These are phyloP conservation scores for Leccinum uliginosum DNA, from an alignment of 768 basidiomycete species.

Conservation along the genomic window DNA sequence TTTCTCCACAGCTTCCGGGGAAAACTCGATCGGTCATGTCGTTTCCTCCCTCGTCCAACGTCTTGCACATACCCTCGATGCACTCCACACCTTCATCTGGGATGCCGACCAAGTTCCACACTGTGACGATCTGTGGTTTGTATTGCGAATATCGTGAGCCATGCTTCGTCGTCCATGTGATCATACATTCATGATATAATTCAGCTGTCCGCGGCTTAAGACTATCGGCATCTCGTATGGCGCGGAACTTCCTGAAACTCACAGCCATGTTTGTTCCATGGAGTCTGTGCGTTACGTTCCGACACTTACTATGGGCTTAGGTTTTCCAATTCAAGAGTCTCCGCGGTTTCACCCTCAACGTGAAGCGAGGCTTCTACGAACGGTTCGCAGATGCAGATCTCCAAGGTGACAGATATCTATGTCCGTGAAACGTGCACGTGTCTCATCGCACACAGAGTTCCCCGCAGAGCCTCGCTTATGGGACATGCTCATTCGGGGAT, in stretches of 20 bases:
- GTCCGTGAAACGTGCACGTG: background rate
- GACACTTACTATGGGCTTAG: constrained; percentile 31
- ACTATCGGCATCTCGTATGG: constrained; percentile 63
- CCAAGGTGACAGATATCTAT: constrained; percentile 42
- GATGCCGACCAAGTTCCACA: constrained; percentile 62
- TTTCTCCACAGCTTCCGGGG: constrained; percentile 30
- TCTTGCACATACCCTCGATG: constrained; percentile 55
- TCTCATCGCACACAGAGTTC: constrained; percentile 19
- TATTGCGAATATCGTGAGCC: constrained; percentile 60
- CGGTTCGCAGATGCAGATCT: constrained; percentile 48
- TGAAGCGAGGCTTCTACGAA: constrained; percentile 61
- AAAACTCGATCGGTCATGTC: constrained; percentile 13
- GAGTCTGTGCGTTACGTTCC: background rate
- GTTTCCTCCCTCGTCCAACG: constrained; percentile 51
- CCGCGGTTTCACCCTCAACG: constrained; percentile 53
- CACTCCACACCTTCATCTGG: constrained; percentile 65
- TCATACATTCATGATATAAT: background rate
- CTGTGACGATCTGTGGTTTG: constrained; percentile 76
- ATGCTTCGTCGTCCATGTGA: background rate
- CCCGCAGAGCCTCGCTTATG: constrained; percentile 39
- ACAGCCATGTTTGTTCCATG: constrained; percentile 54
- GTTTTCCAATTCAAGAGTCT: constrained; percentile 67
- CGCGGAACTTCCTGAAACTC: constrained; percentile 47
- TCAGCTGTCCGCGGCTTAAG: constrained; percentile 62
- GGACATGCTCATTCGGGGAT: constrained; percentile 65